Evolutionary conservation across 352 stramenopile genomes (phyloP), one percentile per base, ranked within the genome.

Genomic region (Phytophthora constricta): DNA sequence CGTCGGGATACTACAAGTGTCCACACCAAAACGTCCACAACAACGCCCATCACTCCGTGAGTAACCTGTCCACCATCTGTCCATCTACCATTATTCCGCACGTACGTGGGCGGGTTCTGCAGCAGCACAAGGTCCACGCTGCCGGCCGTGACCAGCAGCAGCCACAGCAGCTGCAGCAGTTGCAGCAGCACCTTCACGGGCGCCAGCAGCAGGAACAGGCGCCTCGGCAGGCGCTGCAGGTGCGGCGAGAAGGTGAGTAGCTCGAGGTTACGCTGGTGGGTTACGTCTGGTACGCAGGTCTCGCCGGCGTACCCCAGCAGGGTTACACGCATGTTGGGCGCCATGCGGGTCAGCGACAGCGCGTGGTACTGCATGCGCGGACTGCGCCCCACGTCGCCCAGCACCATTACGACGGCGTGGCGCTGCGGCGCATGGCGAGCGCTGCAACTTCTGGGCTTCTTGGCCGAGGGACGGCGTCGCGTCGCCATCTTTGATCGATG

Each of bases 361-460:
- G 96, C 92, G 76, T 99, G 98, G 77, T 99, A 99, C 78, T 99
- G 98, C 98, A 99, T 99, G 19, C 98, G 91, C 48, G 98, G 98
- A 62, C 94, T 99, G 67, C 97, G 87, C 5, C 98, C 98, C 1
- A 99, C 80, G 70, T 99, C 96, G 19, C 96, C 96, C 19, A 99
- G 79, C 33, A 99, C 96, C 74, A 98, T 80, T 43, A 98, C 92
- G 10, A 97, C 78, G n/a, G 85, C 86, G 58, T 97, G 90, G 39
- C 81, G 84, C 37, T 43, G 27, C 4, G 42, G 42, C 0, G 56
- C 47, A 42, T 56, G 37, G 14, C 57, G 37, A 49, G 48, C 7
- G 41, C 41, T 20, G 13, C 41, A 31, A 50, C 52, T 27, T 31
- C n/a, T 58, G 33, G 59, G 59, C 51, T 74, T 74, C 57, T 60